Percentiles rank a stretch among this genome's conserved stretches.
phyloP scores from a whole-genome alignment of 2,329 filamentous ascomycete species.

The Pseudogymnoascus sp. region DNA sequence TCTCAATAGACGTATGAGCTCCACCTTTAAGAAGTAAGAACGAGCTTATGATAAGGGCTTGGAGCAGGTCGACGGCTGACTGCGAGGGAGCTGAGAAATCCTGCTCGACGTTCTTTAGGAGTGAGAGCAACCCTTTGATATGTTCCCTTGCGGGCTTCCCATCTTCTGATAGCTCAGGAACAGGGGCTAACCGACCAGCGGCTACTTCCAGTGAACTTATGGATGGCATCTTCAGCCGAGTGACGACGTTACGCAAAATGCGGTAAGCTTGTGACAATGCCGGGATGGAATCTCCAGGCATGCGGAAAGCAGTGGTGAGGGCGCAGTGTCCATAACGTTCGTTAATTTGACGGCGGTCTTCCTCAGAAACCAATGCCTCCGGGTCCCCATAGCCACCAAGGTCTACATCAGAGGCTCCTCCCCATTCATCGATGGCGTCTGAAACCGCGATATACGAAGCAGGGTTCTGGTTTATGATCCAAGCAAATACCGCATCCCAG shows the following conservation, averaged over 20 bases:
- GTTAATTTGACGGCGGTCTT: slow-evolving; percentile 52
- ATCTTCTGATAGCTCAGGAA: slow-evolving; percentile 27
- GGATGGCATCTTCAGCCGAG: slow-evolving; percentile 52
- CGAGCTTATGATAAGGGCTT: slow-evolving; percentile 55
- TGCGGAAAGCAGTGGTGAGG: slow-evolving; percentile 59
- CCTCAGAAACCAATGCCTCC: slow-evolving; percentile 50
- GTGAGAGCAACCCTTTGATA: slow-evolving; percentile 48
- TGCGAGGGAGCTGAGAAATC: slow-evolving; percentile 58
- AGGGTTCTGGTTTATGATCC: slow-evolving; percentile 55
- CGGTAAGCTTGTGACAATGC: slow-evolving; percentile 53
- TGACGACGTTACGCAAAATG: slow-evolving; percentile 51
- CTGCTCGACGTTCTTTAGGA: slow-evolving; percentile 32
- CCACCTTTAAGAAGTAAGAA: slow-evolving; percentile 47
- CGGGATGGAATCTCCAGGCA: slow-evolving; percentile 51
- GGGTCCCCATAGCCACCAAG: slow-evolving; percentile 50
- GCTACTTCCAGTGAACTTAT: slow-evolving; percentile 44
- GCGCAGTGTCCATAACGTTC: slow-evolving; percentile 59
- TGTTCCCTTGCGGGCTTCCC: slow-evolving; percentile 19
- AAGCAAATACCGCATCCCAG: slow-evolving; percentile 63
- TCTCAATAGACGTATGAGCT: slow-evolving; percentile 20
- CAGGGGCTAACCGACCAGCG: slow-evolving; percentile 39
- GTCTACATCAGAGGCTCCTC: slow-evolving; percentile 63
- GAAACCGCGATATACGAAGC: slow-evolving; percentile 56
- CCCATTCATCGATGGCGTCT: slow-evolving; percentile 61
- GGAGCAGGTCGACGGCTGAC: slow-evolving; percentile 50